Percentiles rank a stretch among this genome's conserved stretches.
These are phyloP conservation scores for Pisolithus sp. DNA, from an alignment of 768 basidiomycete species.

Conservation along the genomic window DNA sequence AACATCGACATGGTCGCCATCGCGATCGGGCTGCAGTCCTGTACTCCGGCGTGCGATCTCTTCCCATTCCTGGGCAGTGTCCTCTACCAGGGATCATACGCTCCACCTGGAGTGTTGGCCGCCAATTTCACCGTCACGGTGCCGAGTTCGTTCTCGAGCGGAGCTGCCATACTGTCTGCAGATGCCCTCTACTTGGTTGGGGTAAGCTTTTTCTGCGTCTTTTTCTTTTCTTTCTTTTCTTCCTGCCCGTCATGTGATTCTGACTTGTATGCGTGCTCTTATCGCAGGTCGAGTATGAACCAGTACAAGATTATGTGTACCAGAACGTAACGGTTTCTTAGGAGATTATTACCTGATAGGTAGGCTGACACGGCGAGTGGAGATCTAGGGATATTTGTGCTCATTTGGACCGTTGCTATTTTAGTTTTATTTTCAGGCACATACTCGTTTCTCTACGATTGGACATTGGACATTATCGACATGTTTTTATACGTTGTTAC, in stretches of 20 bases:
- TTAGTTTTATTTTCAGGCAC: no score
- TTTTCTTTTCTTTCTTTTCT: no score
- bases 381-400: no score
- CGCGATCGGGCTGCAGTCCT: conserved; percentile 27
- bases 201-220: conserved; percentile 24
- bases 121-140: conserved; percentile 29
- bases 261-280: background rate
- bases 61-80: conserved; percentile 22
- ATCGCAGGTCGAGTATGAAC: conserved; percentile 8
- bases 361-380: background rate
- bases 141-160: conserved; percentile 21
- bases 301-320: conserved; percentile 17
- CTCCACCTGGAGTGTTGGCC: conserved; percentile 11
- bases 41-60: conserved; percentile 19
- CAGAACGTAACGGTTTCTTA: conserved; percentile 12
- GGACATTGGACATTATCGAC: no score
- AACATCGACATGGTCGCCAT: conserved; percentile 24
- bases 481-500: no score
- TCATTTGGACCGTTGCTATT: no score
- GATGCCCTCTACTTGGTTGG: conserved; percentile 35
- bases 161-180: conserved; percentile 30
- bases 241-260: no score
- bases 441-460: no score
- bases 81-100: conserved; percentile 31
- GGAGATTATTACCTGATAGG: background rate